Base-by-base conservation (phyloP, 1,284 basidiomycete genomes). In the Cutaneotrichosporon sp. region DNA sequence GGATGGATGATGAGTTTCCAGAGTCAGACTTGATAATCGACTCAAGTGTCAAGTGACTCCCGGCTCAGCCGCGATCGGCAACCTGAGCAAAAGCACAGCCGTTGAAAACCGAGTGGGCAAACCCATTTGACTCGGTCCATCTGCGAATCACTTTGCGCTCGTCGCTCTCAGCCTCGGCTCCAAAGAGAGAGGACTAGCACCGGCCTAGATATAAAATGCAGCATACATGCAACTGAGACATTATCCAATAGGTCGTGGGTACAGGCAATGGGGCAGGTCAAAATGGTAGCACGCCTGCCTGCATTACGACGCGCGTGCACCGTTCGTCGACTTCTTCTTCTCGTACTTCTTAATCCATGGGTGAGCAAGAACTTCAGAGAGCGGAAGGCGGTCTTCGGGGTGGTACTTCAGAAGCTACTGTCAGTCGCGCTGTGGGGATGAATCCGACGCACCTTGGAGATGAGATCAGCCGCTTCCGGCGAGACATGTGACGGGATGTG, bases 291-390 rank as follows among this genome's bases (percentile, higher is more conserved):
- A n/a, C n/a, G n/a, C n/a, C n/a, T n/a, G n/a, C n/a, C n/a, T n/a
- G n/a, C n/a, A n/a, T 39, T 42, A 51, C 15, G 45, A 52, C 8
- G 45, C 40, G 22, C 49, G 46, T 7, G 49, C 43, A 8, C 58
- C 55, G 9, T 13, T 21, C 37, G 45, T 59, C 8, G 60, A 61
- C 50, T 59, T 62, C 41, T 67, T 66, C 65, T 72, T 73, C 60
- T 77, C 73, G 56, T 94, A 86, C 72, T 84, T 88, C 56, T 87
- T 79, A 59, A 99, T 87, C 94, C 96, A 99, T 9, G 93, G 91
- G 68, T 97, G 96, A 9, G 78, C 77, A 37, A 86, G 79, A 26
- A 97, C 94, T 22, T 94, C 84, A 1, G 77, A 74, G 10, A 98
- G 80, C 0, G 92, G 81, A 5, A 99, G 62, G 2, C 96, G 83